Base-by-base conservation (phyloP, 1,284 basidiomycete genomes). In the Cryptococcus sp. region DNA sequence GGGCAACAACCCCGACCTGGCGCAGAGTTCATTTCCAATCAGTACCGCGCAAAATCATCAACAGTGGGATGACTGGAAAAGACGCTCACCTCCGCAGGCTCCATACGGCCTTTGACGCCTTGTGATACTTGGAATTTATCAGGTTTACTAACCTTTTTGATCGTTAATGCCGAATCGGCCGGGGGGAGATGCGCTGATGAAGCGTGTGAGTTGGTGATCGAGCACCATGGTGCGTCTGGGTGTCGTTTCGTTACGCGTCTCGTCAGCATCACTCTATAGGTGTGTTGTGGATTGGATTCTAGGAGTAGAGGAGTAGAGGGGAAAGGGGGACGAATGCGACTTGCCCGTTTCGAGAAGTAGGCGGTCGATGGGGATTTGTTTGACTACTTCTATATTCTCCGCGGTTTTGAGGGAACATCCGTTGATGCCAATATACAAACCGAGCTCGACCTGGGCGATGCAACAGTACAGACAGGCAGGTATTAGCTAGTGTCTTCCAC, bases 401-500 rank as follows among this genome's bases (percentile, higher is more conserved):
- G 83, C 81, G 0, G 89, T 91, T 78, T 93, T 94, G 63, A 95
- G 78, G 2, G 87, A 88, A 73, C 92, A 93, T 0, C 91, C 91
- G 64, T 93, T 93, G 55, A 91, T 77, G 54, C 87, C 86, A 56
- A 91, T 83, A 70, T 87, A 83, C 68, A 90, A 85, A 0, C 88
- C 89, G 85, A 90, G 87, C 19, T 79, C 76, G 65, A 86, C 82
- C 88, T 88, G 10, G 30, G 30, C 30, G 30, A 35, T 35, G 30
- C 30, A 8, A 35, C 10, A 35, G 30, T 35, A 35, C 8, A 35
- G 30, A 35, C 7, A 30, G 27, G 5, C 5, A 30, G 10, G 4
- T 10, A 10, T 30, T 10, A 30, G 27, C 27, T 30, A 5, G 5
- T 5, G 4, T 10, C 10, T 30, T 30, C 4, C 27, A 4, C 5